phyloP scores from a whole-genome alignment of 352 stramenopile species.

The Phytophthora palmivora region DNA sequence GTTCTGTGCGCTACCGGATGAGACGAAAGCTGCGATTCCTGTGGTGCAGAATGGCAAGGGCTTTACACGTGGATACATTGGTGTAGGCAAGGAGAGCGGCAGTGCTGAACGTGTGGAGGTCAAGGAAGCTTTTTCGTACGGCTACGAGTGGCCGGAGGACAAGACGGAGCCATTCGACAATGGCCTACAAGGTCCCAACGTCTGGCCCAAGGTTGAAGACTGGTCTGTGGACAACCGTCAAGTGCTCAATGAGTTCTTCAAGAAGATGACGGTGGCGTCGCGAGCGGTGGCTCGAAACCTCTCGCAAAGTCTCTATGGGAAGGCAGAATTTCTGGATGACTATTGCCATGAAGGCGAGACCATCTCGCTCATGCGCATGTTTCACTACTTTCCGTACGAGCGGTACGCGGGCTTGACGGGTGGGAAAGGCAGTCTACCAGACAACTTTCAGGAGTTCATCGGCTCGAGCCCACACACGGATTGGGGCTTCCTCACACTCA shows the following conservation, averaged over 20 bases:
- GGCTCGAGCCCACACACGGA: conserved; percentile 87
- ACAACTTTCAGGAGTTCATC: conserved; percentile 71
- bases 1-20: conserved; percentile 65
- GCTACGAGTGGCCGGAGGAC: conserved; percentile 66
- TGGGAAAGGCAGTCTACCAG: conserved; percentile 27
- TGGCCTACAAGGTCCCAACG: conserved; percentile 71
- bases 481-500: conserved; percentile 87
- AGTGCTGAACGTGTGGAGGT: conserved; percentile 82
- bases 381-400: conserved; percentile 87
- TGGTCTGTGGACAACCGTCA: conserved; percentile 46
- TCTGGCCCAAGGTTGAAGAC: conserved; percentile 56
- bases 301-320: conserved; percentile 59
- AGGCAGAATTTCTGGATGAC: conserved; percentile 58
- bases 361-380: conserved; percentile 87
- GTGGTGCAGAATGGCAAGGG: conserved; percentile 69
- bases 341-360: conserved; percentile 74
- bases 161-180: conserved; percentile 48
- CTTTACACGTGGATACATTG: conserved; percentile 84
- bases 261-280: conserved; percentile 59
- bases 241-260: conserved; percentile 66
- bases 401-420: conserved; percentile 47
- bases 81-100: conserved; percentile 80
- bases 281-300: conserved; percentile 57
- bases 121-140: conserved; percentile 87
- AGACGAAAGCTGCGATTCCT: conserved; percentile 62